phyloP scores from a whole-genome alignment of 768 basidiomycete species.

The Paxillus involutus region DNA sequence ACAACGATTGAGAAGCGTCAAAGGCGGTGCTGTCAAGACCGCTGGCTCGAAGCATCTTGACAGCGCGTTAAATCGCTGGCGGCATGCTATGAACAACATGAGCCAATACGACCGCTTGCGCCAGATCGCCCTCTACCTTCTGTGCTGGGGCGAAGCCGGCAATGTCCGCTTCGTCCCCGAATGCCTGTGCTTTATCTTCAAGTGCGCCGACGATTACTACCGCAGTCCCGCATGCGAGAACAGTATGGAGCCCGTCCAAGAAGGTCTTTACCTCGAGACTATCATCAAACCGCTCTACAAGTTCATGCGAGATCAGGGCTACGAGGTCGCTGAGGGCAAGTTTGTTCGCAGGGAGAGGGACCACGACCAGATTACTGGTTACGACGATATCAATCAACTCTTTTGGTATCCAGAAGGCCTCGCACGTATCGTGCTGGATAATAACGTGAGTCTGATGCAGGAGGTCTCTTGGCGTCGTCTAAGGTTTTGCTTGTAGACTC shows the following conservation, averaged over 20 bases:
- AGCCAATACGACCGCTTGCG: constrained; percentile 97
- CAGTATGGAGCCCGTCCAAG: constrained; percentile 86
- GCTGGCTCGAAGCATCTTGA: constrained; percentile 81
- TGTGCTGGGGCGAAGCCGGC: constrained; percentile 98
- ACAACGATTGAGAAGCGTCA: constrained; percentile 83
- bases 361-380: constrained; percentile 96
- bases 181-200: constrained; percentile 98
- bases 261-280: constrained; percentile 88
- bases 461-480: not conserved
- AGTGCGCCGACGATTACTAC: constrained; percentile 99
- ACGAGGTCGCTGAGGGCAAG: constrained; percentile 93
- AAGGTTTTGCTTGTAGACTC: constrained; percentile 53
- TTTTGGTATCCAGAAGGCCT: constrained; percentile 99
- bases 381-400: constrained; percentile 98
- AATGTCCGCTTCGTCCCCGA: constrained; percentile 98
- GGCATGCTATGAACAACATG: constrained; percentile 99
- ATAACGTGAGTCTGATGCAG: constrained; percentile 58
- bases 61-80: constrained; percentile 91
- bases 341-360: constrained; percentile 94
- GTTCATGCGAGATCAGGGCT: constrained; percentile 96
- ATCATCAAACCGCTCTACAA: constrained; percentile 94
- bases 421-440: constrained; percentile 84
- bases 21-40: constrained; percentile 51
- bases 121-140: constrained; percentile 91
- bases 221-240: constrained; percentile 98